These are phyloP conservation scores for Podochytrium sp. DNA, from an alignment of 192 early-diverging fungal species.

Conservation along the genomic window DNA sequence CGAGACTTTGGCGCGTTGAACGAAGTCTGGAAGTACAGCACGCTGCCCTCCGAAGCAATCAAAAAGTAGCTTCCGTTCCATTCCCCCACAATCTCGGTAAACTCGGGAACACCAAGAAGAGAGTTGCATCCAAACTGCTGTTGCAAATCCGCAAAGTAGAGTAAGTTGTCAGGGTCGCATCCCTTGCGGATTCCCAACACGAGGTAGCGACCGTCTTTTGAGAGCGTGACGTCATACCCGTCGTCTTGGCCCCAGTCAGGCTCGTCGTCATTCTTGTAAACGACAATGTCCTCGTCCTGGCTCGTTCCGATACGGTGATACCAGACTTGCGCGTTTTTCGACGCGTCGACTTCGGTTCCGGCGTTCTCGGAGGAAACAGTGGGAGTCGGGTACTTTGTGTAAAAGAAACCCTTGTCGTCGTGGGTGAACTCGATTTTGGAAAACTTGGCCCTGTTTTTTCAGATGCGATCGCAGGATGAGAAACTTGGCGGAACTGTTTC, in stretches of 20 bases:
- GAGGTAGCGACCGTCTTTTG: conserved; percentile 48
- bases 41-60: conserved; percentile 53
- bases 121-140: conserved; percentile 28
- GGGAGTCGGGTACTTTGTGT: conserved; percentile 55
- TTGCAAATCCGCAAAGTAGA: conserved; percentile 44
- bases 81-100: conserved; percentile 18
- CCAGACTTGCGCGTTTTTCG: conserved; percentile 40
- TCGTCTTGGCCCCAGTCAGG: conserved; percentile 25
- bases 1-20: conserved; percentile 62
- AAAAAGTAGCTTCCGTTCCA: conserved; percentile 10
- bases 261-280: conserved; percentile 13
- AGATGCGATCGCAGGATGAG: no score
- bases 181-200: conserved; percentile 48
- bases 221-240: conserved; percentile 1
- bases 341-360: conserved; percentile 62
- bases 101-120: conserved; percentile 4
- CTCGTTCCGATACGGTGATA: conserved; percentile 53
- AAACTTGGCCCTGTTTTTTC: no score
- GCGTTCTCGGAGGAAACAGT: conserved; percentile 31
- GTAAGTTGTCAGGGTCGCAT: conserved; percentile 48
- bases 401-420: conserved; percentile 76
- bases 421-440: conserved; percentile 59
- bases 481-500: no score
- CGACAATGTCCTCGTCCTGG: conserved; percentile 56
- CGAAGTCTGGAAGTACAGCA: conserved; percentile 67